Conservation (phyloP, 768 basidiomycete genomes). For the Suillus ampliporus region DNA sequence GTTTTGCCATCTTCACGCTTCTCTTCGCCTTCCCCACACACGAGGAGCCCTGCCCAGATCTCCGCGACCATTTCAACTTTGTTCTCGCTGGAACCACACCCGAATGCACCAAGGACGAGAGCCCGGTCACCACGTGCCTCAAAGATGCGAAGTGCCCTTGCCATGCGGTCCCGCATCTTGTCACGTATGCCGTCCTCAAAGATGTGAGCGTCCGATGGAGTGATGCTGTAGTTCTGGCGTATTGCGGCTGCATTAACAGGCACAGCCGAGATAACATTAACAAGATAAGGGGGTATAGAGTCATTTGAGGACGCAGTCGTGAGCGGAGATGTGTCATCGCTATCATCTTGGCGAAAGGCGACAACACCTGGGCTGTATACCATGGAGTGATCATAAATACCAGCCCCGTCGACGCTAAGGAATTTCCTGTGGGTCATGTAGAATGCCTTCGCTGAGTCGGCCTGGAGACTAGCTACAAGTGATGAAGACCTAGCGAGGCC, state of each 20-base stretch:
- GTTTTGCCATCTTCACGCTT: slow-evolving; percentile 22
- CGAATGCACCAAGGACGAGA: slow-evolving; percentile 52
- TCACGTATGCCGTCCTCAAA: slow-evolving; percentile 45
- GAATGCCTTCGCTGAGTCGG: slow-evolving; percentile 42
- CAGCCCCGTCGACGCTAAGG: slow-evolving; percentile 42
- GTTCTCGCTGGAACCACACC: slow-evolving; percentile 50
- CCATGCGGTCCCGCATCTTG: slow-evolving; percentile 56
- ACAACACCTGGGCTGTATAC: slow-evolving; percentile 51
- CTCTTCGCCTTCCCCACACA: slow-evolving; percentile 37
- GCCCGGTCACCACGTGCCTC: slow-evolving; percentile 44
- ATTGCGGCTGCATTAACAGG: slow-evolving; percentile 51
- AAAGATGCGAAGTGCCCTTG: slow-evolving; percentile 49
- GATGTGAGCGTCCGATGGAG: slow-evolving; percentile 38
- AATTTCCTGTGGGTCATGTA: slow-evolving; percentile 46
- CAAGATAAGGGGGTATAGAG: slow-evolving; percentile 44
- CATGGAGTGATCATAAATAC: slow-evolving; percentile 53
- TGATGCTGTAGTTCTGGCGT: slow-evolving; percentile 42
- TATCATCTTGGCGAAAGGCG: slow-evolving; percentile 47
- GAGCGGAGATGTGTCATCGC: slow-evolving; percentile 25
- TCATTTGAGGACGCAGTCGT: slow-evolving; percentile 17
- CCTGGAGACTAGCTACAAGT: slow-evolving; percentile 44
- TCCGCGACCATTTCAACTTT: slow-evolving; percentile 46
- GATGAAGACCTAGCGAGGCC: slow-evolving; percentile 46
- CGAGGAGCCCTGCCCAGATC: slow-evolving; percentile 53
- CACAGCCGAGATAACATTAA: slow-evolving; percentile 48